phyloP scores from a whole-genome alignment of 2,329 filamentous ascomycete genomes.

The Knoxdaviesia capensis region DNA sequence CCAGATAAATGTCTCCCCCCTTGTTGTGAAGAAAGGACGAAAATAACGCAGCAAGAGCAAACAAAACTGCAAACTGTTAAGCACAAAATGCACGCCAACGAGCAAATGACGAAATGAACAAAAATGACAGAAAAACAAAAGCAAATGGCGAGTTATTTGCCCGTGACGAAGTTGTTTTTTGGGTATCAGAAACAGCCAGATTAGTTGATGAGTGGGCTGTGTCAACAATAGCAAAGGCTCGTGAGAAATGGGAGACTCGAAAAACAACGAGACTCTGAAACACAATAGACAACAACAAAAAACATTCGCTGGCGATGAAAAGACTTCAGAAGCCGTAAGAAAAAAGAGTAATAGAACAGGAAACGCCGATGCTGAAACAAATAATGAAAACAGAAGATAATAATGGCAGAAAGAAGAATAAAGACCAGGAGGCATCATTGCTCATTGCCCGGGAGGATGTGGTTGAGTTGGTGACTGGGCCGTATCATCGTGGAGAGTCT shows the following conservation, averaged over 20 bases:
- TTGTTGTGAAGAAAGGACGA: too few relatives aligned
- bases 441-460: not conserved
- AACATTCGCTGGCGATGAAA: not conserved
- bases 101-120: not conserved
- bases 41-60: too few relatives aligned
- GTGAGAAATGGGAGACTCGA: not conserved
- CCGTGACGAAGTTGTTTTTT: not conserved
- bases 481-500: not conserved
- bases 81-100: not conserved
- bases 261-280: not conserved
- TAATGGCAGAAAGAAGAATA: not conserved
- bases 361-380: not conserved
- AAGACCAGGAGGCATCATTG: not conserved
- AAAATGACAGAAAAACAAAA: not conserved
- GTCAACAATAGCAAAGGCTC: too few relatives aligned
- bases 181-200: slow-evolving; percentile 1
- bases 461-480: not conserved
- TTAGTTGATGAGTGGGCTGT: too few relatives aligned
- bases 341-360: not conserved
- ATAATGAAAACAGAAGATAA: not conserved
- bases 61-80: too few relatives aligned
- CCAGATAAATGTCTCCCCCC: too few relatives aligned
- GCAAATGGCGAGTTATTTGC: not conserved
- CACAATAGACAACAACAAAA: not conserved
- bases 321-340: not conserved